These are phyloP conservation scores for Scleroderma citrinum DNA, from an alignment of 768 basidiomycete species.

Conservation along the genomic window DNA sequence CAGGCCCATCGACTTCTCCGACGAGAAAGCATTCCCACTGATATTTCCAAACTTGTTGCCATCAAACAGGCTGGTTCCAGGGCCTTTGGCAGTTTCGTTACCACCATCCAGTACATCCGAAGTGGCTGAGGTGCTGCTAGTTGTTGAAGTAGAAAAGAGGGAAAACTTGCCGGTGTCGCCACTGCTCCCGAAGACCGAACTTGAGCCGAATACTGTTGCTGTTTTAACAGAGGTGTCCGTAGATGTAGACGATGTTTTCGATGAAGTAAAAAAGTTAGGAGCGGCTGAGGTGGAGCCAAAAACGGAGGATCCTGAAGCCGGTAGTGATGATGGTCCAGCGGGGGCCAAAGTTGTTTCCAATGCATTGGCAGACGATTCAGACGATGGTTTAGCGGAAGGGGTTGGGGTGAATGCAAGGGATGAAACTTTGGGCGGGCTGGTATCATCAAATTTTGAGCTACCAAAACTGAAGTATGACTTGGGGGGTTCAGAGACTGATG, in stretches of 20 bases:
- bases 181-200: slow-evolving; percentile 19
- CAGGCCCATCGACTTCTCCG: slow-evolving; percentile 19
- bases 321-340: slow-evolving; percentile 5
- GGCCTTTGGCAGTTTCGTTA: slow-evolving; percentile 6
- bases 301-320: slow-evolving; percentile 8
- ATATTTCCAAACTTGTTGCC: slow-evolving; percentile 7
- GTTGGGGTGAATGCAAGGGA: slow-evolving; percentile 16
- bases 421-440: slow-evolving; percentile 7
- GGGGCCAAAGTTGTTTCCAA: slow-evolving; percentile 2
- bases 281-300: slow-evolving; percentile 10
- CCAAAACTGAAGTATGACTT: slow-evolving; percentile 28
- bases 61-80: slow-evolving; percentile 14
- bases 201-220: slow-evolving; percentile 18
- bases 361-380: slow-evolving; percentile 9
- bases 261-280: slow-evolving; percentile 18
- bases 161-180: slow-evolving; percentile 13
- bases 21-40: slow-evolving; percentile 15
- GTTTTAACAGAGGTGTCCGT: slow-evolving; percentile 19
- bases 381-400: slow-evolving; percentile 2
- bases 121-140: slow-evolving; percentile 1
- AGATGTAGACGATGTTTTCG: slow-evolving; percentile 13
- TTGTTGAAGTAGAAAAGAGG: slow-evolving; percentile 5
- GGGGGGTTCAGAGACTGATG: slow-evolving; percentile 14
- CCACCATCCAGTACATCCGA: slow-evolving; percentile 8
- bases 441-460: slow-evolving; percentile 6